These are phyloP conservation scores for Escallonia herrerae DNA, from an alignment of 129 eudicot species.

Conservation along the genomic window DNA sequence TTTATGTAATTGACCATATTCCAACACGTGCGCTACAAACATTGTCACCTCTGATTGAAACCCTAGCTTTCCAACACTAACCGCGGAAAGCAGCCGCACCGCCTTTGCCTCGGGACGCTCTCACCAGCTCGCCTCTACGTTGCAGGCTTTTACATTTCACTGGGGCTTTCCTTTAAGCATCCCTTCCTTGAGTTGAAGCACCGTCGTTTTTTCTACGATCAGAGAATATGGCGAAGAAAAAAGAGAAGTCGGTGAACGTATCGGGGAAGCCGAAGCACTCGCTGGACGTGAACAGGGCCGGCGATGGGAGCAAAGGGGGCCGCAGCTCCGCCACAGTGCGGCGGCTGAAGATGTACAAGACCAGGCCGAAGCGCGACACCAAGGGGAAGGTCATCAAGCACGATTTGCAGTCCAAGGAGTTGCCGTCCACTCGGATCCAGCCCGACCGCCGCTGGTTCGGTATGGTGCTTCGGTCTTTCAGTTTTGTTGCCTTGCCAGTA, in stretches of 20 bases:
- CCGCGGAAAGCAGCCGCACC: too few species aligned
- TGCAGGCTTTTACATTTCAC: too few species aligned
- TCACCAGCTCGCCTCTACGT: too few species aligned
- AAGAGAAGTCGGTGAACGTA: conserved; percentile 68
- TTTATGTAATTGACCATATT: too few species aligned
- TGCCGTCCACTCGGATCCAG: conserved; percentile 77
- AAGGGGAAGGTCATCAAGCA: conserved; percentile 49
- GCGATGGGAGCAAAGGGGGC: conserved; percentile 41
- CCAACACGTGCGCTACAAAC: too few species aligned
- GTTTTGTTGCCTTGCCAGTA: too few species aligned
- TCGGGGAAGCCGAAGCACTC: conserved; percentile 96
- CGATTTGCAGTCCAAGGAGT: conserved; percentile 61
- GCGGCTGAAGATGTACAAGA: conserved; percentile 92
- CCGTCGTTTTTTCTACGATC: background rate
- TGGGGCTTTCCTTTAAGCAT: too few species aligned
- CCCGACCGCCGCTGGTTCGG: conserved; percentile 92
- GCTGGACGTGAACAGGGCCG: conserved; percentile 59
- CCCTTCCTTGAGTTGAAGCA: too few species aligned
- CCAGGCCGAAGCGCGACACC: conserved; percentile 60
- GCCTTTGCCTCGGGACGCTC: too few species aligned
- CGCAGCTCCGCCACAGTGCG: conserved; percentile 90
- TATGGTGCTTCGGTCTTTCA: conserved; percentile 14
- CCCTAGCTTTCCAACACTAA: background rate
- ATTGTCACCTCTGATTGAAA: background rate
- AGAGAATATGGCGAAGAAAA: conserved; percentile 57